Conservation (phyloP, 2,329 filamentous ascomycete species). For the Cercospora sp. region DNA sequence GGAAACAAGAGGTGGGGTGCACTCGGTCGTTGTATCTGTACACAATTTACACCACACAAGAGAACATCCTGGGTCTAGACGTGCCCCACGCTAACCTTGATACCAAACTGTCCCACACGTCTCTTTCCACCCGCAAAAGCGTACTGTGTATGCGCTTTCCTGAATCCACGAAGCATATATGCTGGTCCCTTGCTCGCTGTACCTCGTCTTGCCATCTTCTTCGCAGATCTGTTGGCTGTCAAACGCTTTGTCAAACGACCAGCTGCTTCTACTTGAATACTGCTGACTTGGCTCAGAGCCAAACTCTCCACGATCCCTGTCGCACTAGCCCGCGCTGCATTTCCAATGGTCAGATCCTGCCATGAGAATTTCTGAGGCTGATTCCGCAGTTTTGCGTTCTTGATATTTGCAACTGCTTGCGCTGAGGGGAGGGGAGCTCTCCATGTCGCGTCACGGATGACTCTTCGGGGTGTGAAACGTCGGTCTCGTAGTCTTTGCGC, state of each 20-base stretch:
- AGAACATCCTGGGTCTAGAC: no score
- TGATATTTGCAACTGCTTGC: slow-evolving; percentile 28
- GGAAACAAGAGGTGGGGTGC: no score
- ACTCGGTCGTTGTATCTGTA: background rate
- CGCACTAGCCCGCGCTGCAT: slow-evolving; percentile 22
- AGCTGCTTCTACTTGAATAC: slow-evolving; percentile 34
- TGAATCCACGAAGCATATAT: slow-evolving; percentile 33
- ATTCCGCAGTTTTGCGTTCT: slow-evolving; percentile 29
- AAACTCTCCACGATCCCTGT: slow-evolving; percentile 30
- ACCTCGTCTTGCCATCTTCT: slow-evolving; percentile 36
- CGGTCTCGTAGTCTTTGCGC: slow-evolving; percentile 34
- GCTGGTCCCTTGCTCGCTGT: slow-evolving; percentile 33
- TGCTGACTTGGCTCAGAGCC: slow-evolving; percentile 34
- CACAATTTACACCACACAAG: background rate
- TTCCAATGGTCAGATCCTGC: slow-evolving; percentile 28
- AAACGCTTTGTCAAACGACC: slow-evolving; percentile 39
- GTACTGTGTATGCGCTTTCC: slow-evolving; percentile 32
- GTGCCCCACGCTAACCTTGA: slow-evolving; percentile 35
- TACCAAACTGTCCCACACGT: slow-evolving; percentile 37
- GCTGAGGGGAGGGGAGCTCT: slow-evolving; percentile 34
- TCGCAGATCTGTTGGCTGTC: slow-evolving; percentile 35
- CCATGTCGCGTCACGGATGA: slow-evolving; percentile 38
- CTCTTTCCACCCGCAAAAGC: slow-evolving; percentile 34
- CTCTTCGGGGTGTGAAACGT: slow-evolving; percentile 31
- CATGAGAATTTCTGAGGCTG: slow-evolving; percentile 24